These are phyloP conservation scores for Ophiostoma novo-ulmi DNA, from an alignment of 2,329 filamentous ascomycete genomes.

Conservation along the genomic window DNA sequence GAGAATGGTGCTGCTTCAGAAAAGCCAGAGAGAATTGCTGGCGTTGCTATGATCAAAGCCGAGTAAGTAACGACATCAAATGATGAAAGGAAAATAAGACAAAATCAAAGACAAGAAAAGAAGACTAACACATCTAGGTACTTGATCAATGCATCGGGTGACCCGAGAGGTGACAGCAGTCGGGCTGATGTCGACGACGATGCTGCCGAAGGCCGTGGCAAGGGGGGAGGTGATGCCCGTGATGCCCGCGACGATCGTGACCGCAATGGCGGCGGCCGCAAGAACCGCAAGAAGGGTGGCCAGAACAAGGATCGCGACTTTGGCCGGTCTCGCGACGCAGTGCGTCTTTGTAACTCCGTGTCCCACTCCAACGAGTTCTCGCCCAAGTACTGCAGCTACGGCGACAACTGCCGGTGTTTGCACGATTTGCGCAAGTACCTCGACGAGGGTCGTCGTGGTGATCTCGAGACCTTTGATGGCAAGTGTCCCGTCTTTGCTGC, in stretches of 20 bases:
- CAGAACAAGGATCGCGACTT: conserved; percentile 83
- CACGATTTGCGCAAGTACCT: conserved; percentile 86
- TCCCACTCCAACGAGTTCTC: conserved; percentile 74
- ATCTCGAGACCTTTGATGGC: conserved; percentile 69
- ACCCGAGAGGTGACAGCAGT: conserved; percentile 3
- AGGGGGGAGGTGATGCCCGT: conserved; percentile 26
- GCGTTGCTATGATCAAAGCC: conserved; percentile 65
- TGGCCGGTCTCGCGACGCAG: conserved; percentile 70
- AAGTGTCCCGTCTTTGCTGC: conserved; percentile 76
- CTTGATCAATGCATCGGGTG: conserved; percentile 33
- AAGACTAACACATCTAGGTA: conserved; percentile 36
- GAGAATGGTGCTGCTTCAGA: conserved; percentile 33
- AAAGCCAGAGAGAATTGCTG: conserved; percentile 41
- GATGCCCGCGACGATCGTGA: conserved; percentile 27
- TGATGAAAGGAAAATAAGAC: background rate
- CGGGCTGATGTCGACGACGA: conserved; percentile 42
- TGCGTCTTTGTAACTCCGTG: conserved; percentile 72
- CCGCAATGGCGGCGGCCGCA: conserved; percentile 31
- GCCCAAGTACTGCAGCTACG: conserved; percentile 68
- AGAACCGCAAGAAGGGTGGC: conserved; percentile 48
- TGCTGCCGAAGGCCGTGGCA: conserved; percentile 43
- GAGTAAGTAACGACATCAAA: conserved; percentile 49
- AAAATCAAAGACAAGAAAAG: background rate
- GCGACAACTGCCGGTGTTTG: conserved; percentile 71
- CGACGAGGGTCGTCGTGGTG: conserved; percentile 70